A percentile compares a stretch with the other conserved stretches of the same genome.
Conservation (phyloP, 2,329 filamentous ascomycete species). For the Cladorrhinum sp. region DNA sequence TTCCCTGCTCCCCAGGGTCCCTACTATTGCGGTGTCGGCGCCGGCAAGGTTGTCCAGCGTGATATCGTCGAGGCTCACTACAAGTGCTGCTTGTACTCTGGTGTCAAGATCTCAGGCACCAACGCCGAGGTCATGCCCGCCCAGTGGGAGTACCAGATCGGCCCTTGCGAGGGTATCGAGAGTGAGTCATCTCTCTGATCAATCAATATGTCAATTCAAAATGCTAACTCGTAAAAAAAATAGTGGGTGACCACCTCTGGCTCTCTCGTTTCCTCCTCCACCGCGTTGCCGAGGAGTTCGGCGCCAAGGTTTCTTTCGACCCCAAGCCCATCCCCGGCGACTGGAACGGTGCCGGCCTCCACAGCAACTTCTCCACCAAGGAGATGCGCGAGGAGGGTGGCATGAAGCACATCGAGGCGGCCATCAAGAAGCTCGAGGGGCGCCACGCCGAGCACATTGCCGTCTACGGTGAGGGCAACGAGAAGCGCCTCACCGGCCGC, state of each 20-base stretch:
- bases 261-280: constrained; percentile 83
- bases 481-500: constrained; percentile 83
- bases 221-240: background rate
- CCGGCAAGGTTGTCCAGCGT: constrained; percentile 95
- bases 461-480: constrained; percentile 94
- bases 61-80: constrained; percentile 91
- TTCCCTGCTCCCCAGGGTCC: constrained; percentile 80
- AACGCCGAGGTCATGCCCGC: constrained; percentile 91
- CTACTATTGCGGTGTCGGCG: constrained; percentile 97
- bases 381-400: constrained; percentile 88
- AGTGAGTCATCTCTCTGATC: constrained; percentile 50
- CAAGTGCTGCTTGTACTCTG: constrained; percentile 73
- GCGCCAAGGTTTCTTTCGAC: constrained; percentile 89
- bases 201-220: background rate
- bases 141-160: constrained; percentile 98
- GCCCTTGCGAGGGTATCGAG: constrained; percentile 81
- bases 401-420: constrained; percentile 89
- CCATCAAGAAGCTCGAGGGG: constrained; percentile 77
- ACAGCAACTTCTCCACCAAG: constrained; percentile 90
- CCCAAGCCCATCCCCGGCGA: constrained; percentile 92
- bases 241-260: constrained; percentile 96
- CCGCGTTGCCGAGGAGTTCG: constrained; percentile 86
- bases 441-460: constrained; percentile 81
- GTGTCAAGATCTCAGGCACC: constrained; percentile 93
- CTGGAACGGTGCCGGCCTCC: constrained; percentile 95